Evolutionary conservation across 805 yeast genomes (phyloP).

Genomic region (Saccharomycopsis guyanensis): DNA sequence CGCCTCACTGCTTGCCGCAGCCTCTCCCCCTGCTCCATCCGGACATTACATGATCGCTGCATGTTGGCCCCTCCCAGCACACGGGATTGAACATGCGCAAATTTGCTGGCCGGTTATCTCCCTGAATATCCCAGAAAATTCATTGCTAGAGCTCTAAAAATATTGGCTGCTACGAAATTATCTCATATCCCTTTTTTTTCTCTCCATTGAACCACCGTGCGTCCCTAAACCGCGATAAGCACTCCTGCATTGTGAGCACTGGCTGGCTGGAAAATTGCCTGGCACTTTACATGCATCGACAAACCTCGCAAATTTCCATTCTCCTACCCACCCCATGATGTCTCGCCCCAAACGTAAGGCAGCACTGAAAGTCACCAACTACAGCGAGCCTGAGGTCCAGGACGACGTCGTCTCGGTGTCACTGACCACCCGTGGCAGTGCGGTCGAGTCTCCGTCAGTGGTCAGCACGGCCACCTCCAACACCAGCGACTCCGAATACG

Average conservation of each 20-base stretch:
- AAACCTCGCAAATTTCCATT: background rate
- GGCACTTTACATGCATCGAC: background rate
- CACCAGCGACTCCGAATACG: background rate
- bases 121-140: too few species aligned
- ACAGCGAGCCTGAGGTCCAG: conserved; percentile 11
- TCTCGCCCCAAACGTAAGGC: conserved; percentile 21
- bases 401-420: background rate
- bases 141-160: too few species aligned
- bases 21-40: background rate
- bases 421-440: background rate
- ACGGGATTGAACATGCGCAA: background rate
- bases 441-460: background rate
- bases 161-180: too few species aligned
- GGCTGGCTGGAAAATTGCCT: background rate
- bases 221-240: too few species aligned
- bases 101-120: background rate
- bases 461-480: background rate
- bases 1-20: too few species aligned
- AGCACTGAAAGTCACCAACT: conserved; percentile 16
- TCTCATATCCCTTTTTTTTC: too few species aligned
- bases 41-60: background rate
- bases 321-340: background rate
- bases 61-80: background rate
- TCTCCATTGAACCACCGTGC: too few species aligned
- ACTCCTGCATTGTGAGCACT: background rate